These are phyloP conservation scores for Cephalotrichum gorgonifer DNA, from an alignment of 2,329 filamentous ascomycete species.

Conservation along the genomic window DNA sequence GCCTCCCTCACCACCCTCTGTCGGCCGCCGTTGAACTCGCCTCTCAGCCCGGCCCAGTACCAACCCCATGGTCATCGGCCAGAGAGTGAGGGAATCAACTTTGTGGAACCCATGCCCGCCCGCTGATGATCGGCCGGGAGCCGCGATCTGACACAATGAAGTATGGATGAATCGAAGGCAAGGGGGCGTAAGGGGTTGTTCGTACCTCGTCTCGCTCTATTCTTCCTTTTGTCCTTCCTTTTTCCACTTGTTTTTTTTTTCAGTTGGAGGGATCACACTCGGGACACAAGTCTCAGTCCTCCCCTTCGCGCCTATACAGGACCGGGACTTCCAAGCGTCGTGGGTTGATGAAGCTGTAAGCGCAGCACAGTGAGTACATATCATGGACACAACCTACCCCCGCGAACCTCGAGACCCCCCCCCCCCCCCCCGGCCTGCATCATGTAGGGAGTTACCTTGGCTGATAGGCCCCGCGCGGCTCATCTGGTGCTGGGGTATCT, in stretches of 20 bases:
- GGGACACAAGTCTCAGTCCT: too few relatives aligned
- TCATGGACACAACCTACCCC: too few relatives aligned
- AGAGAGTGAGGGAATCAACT: not conserved
- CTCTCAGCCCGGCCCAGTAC: not conserved
- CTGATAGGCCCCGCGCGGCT: not conserved
- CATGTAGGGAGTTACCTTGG: not conserved
- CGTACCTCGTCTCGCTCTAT: too few relatives aligned
- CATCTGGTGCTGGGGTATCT: not conserved
- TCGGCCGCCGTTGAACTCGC: not conserved
- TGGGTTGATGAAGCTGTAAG: too few relatives aligned
- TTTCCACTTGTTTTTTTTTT: not conserved
- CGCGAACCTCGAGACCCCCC: too few relatives aligned
- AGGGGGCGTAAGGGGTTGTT: not conserved
- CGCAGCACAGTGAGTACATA: too few relatives aligned
- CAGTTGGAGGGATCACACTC: too few relatives aligned
- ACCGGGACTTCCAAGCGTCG: too few relatives aligned
- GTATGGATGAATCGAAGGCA: not conserved
- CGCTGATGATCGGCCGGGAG: slow-evolving; percentile 3
- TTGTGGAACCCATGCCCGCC: not conserved
- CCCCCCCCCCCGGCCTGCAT: too few relatives aligned
- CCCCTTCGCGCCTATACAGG: too few relatives aligned
- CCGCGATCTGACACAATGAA: slow-evolving; percentile 1
- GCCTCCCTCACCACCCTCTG: not conserved
- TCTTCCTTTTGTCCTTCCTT: not conserved
- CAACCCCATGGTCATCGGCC: not conserved